Base-by-base conservation (phyloP, 2,329 filamentous ascomycete species). In the Exophiala mesophila region DNA sequence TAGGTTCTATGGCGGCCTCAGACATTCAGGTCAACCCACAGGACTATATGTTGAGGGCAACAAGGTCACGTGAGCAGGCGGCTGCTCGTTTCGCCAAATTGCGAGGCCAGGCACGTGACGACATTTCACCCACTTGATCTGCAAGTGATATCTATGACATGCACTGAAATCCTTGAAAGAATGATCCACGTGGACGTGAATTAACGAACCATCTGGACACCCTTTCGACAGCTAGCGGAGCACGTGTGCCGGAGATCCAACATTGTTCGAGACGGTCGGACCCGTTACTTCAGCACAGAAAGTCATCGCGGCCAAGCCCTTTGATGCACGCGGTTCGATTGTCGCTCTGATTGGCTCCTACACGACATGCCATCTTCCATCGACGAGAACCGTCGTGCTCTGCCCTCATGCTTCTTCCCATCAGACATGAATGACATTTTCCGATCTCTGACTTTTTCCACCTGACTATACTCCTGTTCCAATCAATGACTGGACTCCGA, bases 61-160 rank as follows among this genome's bases (percentile, higher is more conserved):
- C 18, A 4, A 26, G 19, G 9, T 42, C 49, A 46, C 49, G 49
- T 44, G 45, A 44, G 26, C 36, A 28, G 26, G 48, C 44, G 15
- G 18, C 19, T 15, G 41, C 41, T 17, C 32, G 44, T 13, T 17
- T 51, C 3, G 24, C 31, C 17, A 36, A 28, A 28, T 24, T 51
- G 36, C 33, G 40, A 41, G 28, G 42, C 39, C 20, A 30, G 21
- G 26, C 47, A 37, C 35, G 17, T 33, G 34, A 26, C 39, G 35
- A 39, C 12, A 26, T 12, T 26, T 26, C 23, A 12, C 23, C 23
- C 26, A 39, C 36, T 24, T 39, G 23, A 39, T 26, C 26, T 19
- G 36, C 36, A 39, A 21, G 26, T 18, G n/a, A n/a, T n/a, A n/a
- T n/a, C 36, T 36, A 41, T 40, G 36, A 41, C 37, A 28, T 36